Evolutionary conservation across 2,329 filamentous ascomycete genomes (phyloP), one percentile per base, ranked within the genome.

Genomic region (Penicillium occitanis): DNA sequence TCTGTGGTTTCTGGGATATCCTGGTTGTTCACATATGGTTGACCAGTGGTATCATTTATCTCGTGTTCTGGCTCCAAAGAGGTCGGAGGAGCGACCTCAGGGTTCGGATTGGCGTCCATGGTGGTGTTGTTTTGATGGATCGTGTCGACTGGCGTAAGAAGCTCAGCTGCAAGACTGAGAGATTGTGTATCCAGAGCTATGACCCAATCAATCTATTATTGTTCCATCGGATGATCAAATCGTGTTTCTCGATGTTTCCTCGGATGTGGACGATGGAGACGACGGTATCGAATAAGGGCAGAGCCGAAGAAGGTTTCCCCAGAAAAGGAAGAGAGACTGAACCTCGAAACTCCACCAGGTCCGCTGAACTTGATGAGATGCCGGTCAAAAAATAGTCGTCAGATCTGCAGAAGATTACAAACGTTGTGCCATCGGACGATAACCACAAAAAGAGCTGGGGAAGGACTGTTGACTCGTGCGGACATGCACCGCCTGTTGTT

Each of bases 31-130:
- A 50, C 5, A 58, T 48, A 50, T n/a, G 25, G 22, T 19, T 60
- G 65, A 14, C 30, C 33, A 25, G 42, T 1, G n/a, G 35, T 11
- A 25, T 44, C 35, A 8, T n/a, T 44, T 14, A 35, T 46, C 44
- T 62, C 48, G 28, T 44, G 51, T 25, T 66, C 53, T 14, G 48
- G 60, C 46, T 58, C 46, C 14, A 53, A 7, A 7, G 60, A 37
- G 17, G 30, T 35, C 17, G 62, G 14, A 48, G 65, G 65, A n/a
- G 53, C 60, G 22, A 33, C 55, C 25, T 66, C 65, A 11, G 53
- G 22, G 17, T 28, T 59, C 61, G 60, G 60, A 50, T 63, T 48
- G 55, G 53, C 13, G 35, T 66, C 65, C 65, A 66, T 66, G 46
- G 22, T 37, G 30, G n/a, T 57, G 51, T 13, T 46, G 3, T 64